These are phyloP conservation scores for Debaryomyces tyrocola DNA, from an alignment of 805 yeast genomes.

Conservation along the genomic window DNA sequence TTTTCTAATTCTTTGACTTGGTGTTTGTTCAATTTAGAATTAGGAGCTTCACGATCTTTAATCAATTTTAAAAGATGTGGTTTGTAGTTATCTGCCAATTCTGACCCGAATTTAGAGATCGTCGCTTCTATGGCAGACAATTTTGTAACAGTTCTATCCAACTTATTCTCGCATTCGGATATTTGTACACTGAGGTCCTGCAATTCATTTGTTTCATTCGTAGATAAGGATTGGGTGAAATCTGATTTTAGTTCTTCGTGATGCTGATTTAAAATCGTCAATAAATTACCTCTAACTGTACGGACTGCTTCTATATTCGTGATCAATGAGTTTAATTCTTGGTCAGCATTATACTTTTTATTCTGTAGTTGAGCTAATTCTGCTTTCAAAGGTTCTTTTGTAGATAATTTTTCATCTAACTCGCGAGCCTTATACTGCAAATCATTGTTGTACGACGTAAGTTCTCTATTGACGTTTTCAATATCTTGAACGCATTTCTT, in stretches of 20 bases:
- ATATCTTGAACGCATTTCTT: constrained; percentile 38
- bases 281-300: constrained; percentile 30
- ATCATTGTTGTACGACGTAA: constrained; percentile 50
- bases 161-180: constrained; percentile 35
- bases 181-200: constrained; percentile 33
- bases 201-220: constrained; percentile 48
- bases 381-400: constrained; percentile 44
- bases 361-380: constrained; percentile 42
- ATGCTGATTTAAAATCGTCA: constrained; percentile 43
- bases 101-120: constrained; percentile 50
- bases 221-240: constrained; percentile 54
- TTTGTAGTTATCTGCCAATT: constrained; percentile 54
- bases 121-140: constrained; percentile 48
- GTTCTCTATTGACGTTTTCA: constrained; percentile 46
- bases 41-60: constrained; percentile 16
- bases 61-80: constrained; percentile 41
- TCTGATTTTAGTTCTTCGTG: constrained; percentile 50
- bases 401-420: constrained; percentile 43
- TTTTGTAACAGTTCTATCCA: constrained; percentile 39
- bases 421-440: constrained; percentile 33
- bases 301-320: constrained; percentile 35
- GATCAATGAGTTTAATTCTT: constrained; percentile 37
- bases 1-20: constrained; percentile 17
- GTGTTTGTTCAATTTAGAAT: constrained; percentile 13
- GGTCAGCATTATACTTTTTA: constrained; percentile 43